Conservation (phyloP, 768 basidiomycete species). For the Terana coerulea region DNA sequence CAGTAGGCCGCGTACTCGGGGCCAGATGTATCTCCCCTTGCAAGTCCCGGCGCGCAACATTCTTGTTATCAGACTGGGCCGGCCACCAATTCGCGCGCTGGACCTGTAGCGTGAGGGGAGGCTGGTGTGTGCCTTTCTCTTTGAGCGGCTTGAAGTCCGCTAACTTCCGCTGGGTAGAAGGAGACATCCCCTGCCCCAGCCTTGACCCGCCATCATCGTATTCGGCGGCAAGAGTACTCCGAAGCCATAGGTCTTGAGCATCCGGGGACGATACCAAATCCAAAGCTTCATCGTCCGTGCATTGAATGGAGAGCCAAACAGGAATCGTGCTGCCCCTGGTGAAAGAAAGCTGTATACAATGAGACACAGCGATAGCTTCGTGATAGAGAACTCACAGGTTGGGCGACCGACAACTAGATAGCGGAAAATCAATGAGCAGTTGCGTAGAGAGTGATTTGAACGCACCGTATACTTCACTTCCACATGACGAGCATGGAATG, state of each 20-base stretch:
- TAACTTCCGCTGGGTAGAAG: too few relatives aligned
- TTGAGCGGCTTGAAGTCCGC: background rate
- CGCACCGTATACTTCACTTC: background rate
- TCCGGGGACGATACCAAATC: background rate
- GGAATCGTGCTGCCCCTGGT: constrained; percentile 12
- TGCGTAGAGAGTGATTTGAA: too few relatives aligned
- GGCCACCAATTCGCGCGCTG: constrained; percentile 6
- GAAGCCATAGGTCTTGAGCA: constrained; percentile 1
- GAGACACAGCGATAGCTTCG: background rate
- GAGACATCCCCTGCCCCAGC: background rate
- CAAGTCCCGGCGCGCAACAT: background rate
- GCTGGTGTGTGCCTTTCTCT: background rate
- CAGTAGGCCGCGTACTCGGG: background rate
- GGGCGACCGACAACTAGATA: constrained; percentile 11
- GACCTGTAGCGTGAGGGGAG: background rate
- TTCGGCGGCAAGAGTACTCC: background rate
- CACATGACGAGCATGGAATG: constrained; percentile 15
- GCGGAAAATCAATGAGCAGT: background rate
- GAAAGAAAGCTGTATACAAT: constrained; percentile 12
- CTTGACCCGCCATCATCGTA: background rate
- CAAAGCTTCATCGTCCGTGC: constrained; percentile 9
- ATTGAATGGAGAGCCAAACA: background rate
- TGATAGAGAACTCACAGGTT: constrained; percentile 6
- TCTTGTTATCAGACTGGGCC: background rate
- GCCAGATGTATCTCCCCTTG: constrained; percentile 11